Base-by-base conservation (phyloP, 192 early-diverging fungal genomes). In the Podila epigama region DNA sequence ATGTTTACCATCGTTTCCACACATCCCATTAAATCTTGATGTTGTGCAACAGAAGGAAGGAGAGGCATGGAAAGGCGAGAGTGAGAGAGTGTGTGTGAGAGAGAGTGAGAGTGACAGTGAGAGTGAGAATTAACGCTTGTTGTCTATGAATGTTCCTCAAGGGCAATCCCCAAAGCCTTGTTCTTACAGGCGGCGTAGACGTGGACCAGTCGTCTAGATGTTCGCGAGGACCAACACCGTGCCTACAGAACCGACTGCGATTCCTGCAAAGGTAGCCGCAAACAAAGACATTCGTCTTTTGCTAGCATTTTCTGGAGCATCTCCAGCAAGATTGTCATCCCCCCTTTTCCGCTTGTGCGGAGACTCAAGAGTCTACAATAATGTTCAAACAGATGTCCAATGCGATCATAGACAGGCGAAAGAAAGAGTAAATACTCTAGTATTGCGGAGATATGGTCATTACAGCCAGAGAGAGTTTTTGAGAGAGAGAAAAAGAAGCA, bases 211-310 rank as follows among this genome's bases (percentile, higher is more conserved):
- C n/a, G 12, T 2, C 39, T 48, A 77, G 9, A 77, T 64, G 34
- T 36, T 77, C 11, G 73, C 73, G 4, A 77, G 57, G 0, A 66
- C 51, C 18, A 77, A 4, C 8, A 77, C 55, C 1, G 73, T 77
- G 29, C 73, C 73, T 3, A 77, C 56, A 33, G 73, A 77, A 1
- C 73, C 73, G n/a, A 77, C 56, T 28, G 68, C 73, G 3, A 54
- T 39, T 2, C 73, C 73, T 2, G 66, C 66, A 18, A 77, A 48
- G 2, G 66, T 61, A 11, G 66, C 73, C 11, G 40, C 73, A 9
- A 77, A 22, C 16, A 57, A 18, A 28, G 27, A 33, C 4, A 33
- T 33, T 28, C 55, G 55, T 11, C 32, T 29, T 18, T 33, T 57
- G 55, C 32, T 12, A 18, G 55, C 18, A 29, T 57, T 20, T 9